phyloP scores from a whole-genome alignment of 805 yeast genomes.

The Nakazawaea sp. region DNA sequence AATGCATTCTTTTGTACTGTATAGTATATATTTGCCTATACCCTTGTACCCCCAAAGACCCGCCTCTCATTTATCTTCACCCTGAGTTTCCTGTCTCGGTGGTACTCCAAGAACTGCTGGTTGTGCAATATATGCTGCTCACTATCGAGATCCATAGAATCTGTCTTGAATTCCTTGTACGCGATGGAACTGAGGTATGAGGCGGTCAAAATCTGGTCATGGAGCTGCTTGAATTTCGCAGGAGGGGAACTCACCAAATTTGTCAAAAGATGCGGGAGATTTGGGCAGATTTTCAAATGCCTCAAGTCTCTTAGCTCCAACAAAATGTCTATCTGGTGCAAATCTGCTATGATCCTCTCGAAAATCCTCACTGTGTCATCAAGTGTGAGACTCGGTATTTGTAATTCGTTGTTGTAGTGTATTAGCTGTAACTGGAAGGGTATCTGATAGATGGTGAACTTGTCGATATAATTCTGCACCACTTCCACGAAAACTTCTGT shows the following conservation, averaged over 20 bases:
- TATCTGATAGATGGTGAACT: conserved; percentile 6
- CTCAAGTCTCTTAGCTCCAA: conserved; percentile 1
- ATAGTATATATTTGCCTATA: too few relatives aligned
- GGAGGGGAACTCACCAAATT: too few relatives aligned
- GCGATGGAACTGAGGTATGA: conserved; percentile 6
- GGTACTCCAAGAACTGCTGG: not conserved
- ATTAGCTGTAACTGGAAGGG: conserved; percentile 4
- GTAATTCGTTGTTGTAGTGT: conserved; percentile 2
- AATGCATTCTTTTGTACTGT: too few relatives aligned
- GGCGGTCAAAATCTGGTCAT: conserved; percentile 2
- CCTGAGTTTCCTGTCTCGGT: not conserved
- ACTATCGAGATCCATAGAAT: not conserved
- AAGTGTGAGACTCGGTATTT: not conserved
- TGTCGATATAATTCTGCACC: conserved; percentile 8
- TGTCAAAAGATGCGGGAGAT: conserved; percentile 5
- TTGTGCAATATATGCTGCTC: not conserved
- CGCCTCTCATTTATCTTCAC: not conserved
- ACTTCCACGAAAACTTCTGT: conserved; percentile 2
- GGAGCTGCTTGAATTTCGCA: too few relatives aligned
- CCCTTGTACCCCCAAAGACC: too few relatives aligned
- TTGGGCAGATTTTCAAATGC: conserved; percentile 3
- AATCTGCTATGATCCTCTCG: conserved; percentile 1
- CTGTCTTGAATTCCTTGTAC: conserved; percentile 8
- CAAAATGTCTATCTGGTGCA: conserved; percentile 1
- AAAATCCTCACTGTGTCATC: not conserved